Conservation (phyloP, 1,139 yeast genomes). For the Saccharomyces hybrid region DNA sequence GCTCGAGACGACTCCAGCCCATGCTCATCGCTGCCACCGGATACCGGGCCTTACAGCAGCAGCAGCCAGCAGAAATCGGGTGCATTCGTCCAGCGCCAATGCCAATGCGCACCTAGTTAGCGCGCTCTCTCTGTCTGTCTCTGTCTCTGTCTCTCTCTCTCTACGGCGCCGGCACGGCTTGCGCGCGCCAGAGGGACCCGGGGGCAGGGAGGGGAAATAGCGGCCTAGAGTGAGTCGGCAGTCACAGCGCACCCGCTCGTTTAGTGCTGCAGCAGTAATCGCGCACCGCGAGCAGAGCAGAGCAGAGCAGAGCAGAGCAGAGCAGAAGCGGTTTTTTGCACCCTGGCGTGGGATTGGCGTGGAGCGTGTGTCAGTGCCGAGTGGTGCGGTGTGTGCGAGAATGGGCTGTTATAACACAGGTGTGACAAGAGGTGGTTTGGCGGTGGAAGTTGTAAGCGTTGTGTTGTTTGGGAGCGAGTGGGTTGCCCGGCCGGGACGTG, state of each 20-base stretch:
- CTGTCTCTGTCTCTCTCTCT: not conserved
- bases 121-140: too few relatives aligned
- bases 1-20: not conserved
- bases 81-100: not conserved
- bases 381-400: not conserved
- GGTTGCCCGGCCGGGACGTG: too few relatives aligned
- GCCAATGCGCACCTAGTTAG: not conserved
- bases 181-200: too few relatives aligned
- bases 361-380: not conserved
- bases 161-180: not conserved
- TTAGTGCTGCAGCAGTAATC: not conserved
- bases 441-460: too few relatives aligned
- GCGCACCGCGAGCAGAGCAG: not conserved
- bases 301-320: too few relatives aligned
- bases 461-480: too few relatives aligned
- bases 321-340: not conserved
- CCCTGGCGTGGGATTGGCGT: not conserved
- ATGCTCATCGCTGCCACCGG: not conserved
- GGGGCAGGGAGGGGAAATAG: not conserved
- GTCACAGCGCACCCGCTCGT: not conserved
- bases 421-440: too few relatives aligned
- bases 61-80: not conserved
- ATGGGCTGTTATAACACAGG: too few relatives aligned
- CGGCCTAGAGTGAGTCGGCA: not conserved
- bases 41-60: not conserved